phyloP scores from a whole-genome alignment of 129 eudicot genomes.

The Flaveria linearis region DNA sequence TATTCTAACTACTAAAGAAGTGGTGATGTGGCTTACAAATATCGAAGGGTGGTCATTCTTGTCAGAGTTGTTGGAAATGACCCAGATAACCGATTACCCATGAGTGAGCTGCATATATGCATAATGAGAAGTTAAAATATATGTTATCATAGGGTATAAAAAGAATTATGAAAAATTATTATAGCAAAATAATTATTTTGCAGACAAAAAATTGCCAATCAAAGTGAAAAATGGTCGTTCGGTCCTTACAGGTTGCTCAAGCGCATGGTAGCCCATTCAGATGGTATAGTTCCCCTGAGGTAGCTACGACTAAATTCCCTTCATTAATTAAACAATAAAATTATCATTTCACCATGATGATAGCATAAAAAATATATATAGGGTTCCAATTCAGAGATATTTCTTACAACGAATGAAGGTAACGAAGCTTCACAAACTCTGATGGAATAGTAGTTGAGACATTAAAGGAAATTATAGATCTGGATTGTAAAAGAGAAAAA shows the following conservation, averaged over 20 bases:
- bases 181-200: not conserved
- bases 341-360: not conserved
- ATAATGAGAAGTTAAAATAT: conserved; percentile 1
- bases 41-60: conserved; percentile 52
- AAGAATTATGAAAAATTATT: not conserved
- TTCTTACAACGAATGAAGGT: conserved; percentile 62
- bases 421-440: conserved; percentile 62
- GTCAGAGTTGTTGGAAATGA: conserved; percentile 64
- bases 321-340: conserved; percentile 21
- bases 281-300: conserved; percentile 60
- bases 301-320: conserved; percentile 76
- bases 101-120: conserved; percentile 59
- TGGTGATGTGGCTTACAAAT: conserved; percentile 61
- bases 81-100: conserved; percentile 80
- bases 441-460: conserved; percentile 57
- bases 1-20: conserved; percentile 19
- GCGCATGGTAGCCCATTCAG: conserved; percentile 57
- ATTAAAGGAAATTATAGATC: conserved; percentile 60
- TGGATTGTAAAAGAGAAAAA: conserved; percentile 31
- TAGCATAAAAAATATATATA: not conserved
- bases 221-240: not conserved
- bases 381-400: not conserved
- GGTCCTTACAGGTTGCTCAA: conserved; percentile 62
- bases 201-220: not conserved
- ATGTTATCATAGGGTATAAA: not conserved